Conservation (phyloP, 208 protist species). For the Vickermania spadyakhi region DNA sequence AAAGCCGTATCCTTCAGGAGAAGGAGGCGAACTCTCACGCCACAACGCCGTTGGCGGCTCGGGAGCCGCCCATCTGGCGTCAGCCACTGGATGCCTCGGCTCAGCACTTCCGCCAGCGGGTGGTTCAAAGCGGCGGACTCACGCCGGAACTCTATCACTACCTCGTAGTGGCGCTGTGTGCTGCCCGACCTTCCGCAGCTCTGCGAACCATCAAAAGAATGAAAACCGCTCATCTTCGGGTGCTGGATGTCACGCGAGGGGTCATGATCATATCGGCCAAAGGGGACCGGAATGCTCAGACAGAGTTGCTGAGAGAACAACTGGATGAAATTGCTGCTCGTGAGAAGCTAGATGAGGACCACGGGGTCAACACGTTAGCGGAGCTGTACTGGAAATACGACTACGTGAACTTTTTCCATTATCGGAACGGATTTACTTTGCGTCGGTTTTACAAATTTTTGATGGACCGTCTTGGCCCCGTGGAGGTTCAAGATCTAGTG, state of each 20-base stretch:
- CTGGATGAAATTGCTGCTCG: conserved; percentile 34
- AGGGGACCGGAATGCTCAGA: conserved; percentile 30
- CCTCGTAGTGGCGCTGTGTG: conserved; percentile 50
- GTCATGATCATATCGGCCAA: conserved; percentile 43
- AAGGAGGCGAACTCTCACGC: conserved; percentile 10
- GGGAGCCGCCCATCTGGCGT: conserved; percentile 47
- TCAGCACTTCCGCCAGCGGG: conserved; percentile 27
- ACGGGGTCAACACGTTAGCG: conserved; percentile 34
- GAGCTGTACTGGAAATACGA: conserved; percentile 82
- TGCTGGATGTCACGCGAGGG: conserved; percentile 67
- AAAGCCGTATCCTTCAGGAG: conserved; percentile 31
- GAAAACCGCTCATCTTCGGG: conserved; percentile 38
- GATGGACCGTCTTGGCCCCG: conserved; percentile 36
- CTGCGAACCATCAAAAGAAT: conserved; percentile 68
- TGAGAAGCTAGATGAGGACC: conserved; percentile 37
- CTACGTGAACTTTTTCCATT: conserved; percentile 70
- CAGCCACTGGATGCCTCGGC: conserved; percentile 38
- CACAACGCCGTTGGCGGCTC: background rate
- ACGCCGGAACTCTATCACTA: conserved; percentile 88
- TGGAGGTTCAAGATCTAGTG: conserved; percentile 42
- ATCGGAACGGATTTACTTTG: conserved; percentile 52
- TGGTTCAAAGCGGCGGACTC: conserved; percentile 47
- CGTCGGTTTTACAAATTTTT: conserved; percentile 44
- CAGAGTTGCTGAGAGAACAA: conserved; percentile 49
- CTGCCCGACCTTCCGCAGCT: conserved; percentile 46